Evolutionary conservation across 768 basidiomycete genomes (phyloP).

Genomic region (Hemileccinum impolitum): DNA sequence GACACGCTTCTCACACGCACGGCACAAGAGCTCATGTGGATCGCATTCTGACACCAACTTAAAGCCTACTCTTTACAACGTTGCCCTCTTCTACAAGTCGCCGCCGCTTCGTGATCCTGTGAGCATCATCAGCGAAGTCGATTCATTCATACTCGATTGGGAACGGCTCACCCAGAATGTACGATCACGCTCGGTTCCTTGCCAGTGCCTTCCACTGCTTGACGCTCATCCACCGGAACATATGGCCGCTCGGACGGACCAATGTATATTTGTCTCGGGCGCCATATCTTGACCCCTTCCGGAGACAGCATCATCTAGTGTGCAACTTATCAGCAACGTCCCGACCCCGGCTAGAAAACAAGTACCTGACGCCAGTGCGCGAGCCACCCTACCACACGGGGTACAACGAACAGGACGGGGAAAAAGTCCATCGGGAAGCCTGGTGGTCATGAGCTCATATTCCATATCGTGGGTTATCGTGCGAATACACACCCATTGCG

Average conservation of each 20-base stretch:
- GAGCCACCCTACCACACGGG: slow-evolving; percentile 90
- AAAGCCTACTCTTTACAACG: slow-evolving; percentile 28
- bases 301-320: slow-evolving; percentile 87
- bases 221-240: slow-evolving; percentile 59
- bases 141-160: not conserved
- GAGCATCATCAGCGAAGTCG: slow-evolving; percentile 1
- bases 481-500: slow-evolving; percentile 67
- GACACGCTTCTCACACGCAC: not conserved
- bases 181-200: slow-evolving; percentile 59
- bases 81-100: slow-evolving; percentile 25
- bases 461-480: not conserved
- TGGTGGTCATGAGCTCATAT: slow-evolving; percentile 24
- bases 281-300: slow-evolving; percentile 92
- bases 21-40: not conserved
- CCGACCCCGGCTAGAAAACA: not conserved
- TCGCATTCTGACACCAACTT: not conserved
- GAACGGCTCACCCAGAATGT: slow-evolving; percentile 69
- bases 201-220: slow-evolving; percentile 48
- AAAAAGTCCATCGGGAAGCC: slow-evolving; percentile 94
- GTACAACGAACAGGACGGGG: slow-evolving; percentile 90
- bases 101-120: slow-evolving; percentile 32
- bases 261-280: slow-evolving; percentile 82
- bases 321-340: slow-evolving; percentile 2
- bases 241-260: slow-evolving; percentile 75
- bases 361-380: slow-evolving; percentile 86